Conservation (phyloP, 345 rosid genomes). For the Balakata baccata region DNA sequence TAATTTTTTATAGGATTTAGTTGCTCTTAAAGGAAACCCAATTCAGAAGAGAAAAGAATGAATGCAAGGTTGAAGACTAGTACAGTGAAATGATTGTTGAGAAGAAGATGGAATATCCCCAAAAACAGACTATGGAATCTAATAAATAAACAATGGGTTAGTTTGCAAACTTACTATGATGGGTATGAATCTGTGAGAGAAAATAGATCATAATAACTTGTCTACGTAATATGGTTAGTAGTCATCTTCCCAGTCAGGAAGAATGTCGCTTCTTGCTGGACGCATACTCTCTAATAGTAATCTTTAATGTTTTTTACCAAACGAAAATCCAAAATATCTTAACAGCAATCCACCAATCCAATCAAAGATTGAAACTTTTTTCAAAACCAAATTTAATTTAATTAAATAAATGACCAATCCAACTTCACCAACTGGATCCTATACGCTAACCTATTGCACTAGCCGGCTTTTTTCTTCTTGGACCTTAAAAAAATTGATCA, state of each 20-base stretch:
- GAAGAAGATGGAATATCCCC: constrained; percentile 27
- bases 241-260: constrained; percentile 44
- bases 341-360: constrained; percentile 28
- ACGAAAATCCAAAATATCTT: constrained; percentile 18
- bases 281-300: constrained; percentile 14
- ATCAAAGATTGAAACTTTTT: constrained; percentile 15
- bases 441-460: constrained; percentile 41
- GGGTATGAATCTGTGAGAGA: constrained; percentile 21
- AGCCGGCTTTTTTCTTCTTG: constrained; percentile 44
- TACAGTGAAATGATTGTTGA: constrained; percentile 36
- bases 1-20: constrained; percentile 16
- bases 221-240: constrained; percentile 31
- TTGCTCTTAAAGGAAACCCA: constrained; percentile 25
- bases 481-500: constrained; percentile 16
- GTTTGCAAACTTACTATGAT: constrained; percentile 19
- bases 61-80: constrained; percentile 12
- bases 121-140: constrained; percentile 24
- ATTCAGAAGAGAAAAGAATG: not conserved
- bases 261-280: constrained; percentile 34
- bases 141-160: not conserved
- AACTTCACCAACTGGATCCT: constrained; percentile 43
- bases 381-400: constrained; percentile 20
- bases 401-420: constrained; percentile 18
- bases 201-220: constrained; percentile 11
- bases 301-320: constrained; percentile 23